Conservation (phyloP, 306 rosid species). For the Cucurbita argyrosperma region DNA sequence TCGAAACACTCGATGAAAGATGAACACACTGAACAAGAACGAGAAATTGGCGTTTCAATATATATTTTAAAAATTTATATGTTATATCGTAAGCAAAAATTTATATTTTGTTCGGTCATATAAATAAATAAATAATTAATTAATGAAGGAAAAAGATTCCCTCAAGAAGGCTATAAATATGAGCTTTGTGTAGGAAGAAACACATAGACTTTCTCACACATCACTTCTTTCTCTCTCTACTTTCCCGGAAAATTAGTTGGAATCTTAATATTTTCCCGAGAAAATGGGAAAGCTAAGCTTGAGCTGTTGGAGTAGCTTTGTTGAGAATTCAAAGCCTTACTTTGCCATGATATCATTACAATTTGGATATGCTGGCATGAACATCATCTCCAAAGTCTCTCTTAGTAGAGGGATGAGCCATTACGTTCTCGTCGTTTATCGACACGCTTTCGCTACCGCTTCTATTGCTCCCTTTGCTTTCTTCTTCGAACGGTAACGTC, state of each 20-base stretch:
- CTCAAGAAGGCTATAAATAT: not conserved
- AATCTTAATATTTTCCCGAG: not conserved
- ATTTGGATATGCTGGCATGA: constrained; percentile 87
- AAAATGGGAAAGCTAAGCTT: constrained; percentile 23
- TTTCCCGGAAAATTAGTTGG: not conserved
- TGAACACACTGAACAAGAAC: too few relatives aligned
- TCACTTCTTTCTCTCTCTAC: not conserved
- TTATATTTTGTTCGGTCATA: not conserved
- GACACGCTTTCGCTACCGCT: constrained; percentile 74
- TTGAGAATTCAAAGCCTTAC: constrained; percentile 52
- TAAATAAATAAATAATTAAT: not conserved
- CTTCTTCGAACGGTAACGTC: constrained; percentile 50
- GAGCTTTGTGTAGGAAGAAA: not conserved
- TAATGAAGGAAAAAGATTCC: not conserved
- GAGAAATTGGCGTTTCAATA: too few relatives aligned
- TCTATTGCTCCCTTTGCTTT: constrained; percentile 62
- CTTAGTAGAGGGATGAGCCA: constrained; percentile 87
- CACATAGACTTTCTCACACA: not conserved
- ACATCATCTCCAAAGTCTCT: constrained; percentile 60
- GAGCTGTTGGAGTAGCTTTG: constrained; percentile 19
- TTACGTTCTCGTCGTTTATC: constrained; percentile 82
- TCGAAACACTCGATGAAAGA: too few relatives aligned
- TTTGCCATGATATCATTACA: constrained; percentile 79
- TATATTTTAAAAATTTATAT: too few relatives aligned
- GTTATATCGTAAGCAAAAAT: too few relatives aligned